phyloP scores from a whole-genome alignment of 2,329 filamentous ascomycete genomes.

The Aspergillus versicolor region DNA sequence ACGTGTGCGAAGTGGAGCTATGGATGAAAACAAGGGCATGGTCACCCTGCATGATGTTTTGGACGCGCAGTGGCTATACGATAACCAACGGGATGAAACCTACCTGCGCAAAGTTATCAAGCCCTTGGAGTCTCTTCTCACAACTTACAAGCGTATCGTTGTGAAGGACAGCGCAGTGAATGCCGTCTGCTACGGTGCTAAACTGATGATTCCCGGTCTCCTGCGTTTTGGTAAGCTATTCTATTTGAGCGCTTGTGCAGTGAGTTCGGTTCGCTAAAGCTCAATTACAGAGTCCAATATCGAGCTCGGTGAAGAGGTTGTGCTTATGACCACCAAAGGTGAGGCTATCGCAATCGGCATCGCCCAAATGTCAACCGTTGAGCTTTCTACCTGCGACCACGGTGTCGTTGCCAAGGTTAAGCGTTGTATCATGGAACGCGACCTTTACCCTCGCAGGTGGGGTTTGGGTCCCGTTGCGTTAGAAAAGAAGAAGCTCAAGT shows the following conservation, averaged over 20 bases:
- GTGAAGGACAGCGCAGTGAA: conserved; percentile 97
- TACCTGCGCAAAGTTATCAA: conserved; percentile 89
- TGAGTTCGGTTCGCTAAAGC: conserved; percentile 7
- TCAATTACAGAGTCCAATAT: conserved; percentile 70
- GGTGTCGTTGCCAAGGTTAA: conserved; percentile 98
- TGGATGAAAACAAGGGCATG: conserved; percentile 85
- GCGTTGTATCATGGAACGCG: conserved; percentile 99
- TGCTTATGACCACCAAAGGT: conserved; percentile 98
- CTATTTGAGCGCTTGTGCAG: neutral
- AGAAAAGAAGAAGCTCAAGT: conserved; percentile 99
- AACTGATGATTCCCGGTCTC: conserved; percentile 97
- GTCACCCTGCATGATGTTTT: conserved; percentile 94
- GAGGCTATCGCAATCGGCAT: conserved; percentile 97
- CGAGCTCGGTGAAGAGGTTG: conserved; percentile 92
- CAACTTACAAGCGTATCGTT: conserved; percentile 92
- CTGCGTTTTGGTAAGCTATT: conserved; percentile 73
- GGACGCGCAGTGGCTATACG: conserved; percentile 92
- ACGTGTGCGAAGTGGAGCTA: conserved; percentile 88
- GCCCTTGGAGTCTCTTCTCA: conserved; percentile 88
- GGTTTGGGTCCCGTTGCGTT: conserved; percentile 87
- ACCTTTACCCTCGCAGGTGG: conserved; percentile 95
- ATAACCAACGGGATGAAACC: conserved; percentile 93
- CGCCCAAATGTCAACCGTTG: conserved; percentile 96
- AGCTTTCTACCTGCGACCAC: conserved; percentile 95
- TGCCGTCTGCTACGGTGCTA: conserved; percentile 96